Percentiles rank a stretch among this genome's conserved stretches.
These are phyloP conservation scores for Juncus inflexus DNA, from an alignment of 176 grass and related monocot genomes.

Conservation along the genomic window DNA sequence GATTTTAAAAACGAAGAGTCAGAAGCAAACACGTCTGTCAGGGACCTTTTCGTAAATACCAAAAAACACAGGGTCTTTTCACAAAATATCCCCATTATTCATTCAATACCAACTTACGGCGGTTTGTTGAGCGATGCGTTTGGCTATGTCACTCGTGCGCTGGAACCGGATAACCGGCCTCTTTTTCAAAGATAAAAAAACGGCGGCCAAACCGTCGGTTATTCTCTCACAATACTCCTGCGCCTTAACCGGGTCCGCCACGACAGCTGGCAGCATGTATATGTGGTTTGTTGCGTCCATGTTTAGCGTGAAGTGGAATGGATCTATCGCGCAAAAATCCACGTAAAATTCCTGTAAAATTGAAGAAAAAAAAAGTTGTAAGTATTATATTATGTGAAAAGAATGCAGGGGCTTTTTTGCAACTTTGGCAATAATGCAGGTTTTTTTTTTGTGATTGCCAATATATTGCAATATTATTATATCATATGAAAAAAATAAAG, in stretches of 20 bases:
- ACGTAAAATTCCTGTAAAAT: constrained; percentile 84
- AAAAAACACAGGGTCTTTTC: too few species aligned
- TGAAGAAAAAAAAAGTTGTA: constrained; percentile 12
- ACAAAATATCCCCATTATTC: neutral
- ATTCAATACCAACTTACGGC: constrained; percentile 45
- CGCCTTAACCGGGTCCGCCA: constrained; percentile 60
- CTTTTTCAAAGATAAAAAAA: constrained; percentile 91
- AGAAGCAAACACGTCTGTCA: constrained; percentile 20
- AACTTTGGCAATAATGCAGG: too few species aligned
- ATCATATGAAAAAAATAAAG: too few species aligned
- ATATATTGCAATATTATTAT: too few species aligned
- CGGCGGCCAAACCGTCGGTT: constrained; percentile 84
- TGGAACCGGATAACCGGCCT: constrained; percentile 87
- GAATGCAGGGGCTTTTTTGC: too few species aligned
- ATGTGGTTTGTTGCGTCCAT: constrained; percentile 60
- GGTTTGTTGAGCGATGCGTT: constrained; percentile 92
- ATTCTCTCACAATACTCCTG: constrained; percentile 85
- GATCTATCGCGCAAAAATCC: constrained; percentile 87
- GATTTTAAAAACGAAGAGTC: neutral
- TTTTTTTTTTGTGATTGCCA: too few species aligned
- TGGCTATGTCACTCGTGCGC: constrained; percentile 75
- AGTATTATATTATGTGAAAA: too few species aligned
- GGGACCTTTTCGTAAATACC: neutral
- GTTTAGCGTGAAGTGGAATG: constrained; percentile 90
- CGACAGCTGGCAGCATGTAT: constrained; percentile 77